Percentiles rank a stretch among this genome's conserved stretches.
These are phyloP conservation scores for Ophiostoma fasciatum DNA, from an alignment of 2,329 filamentous ascomycete species.

Conservation along the genomic window DNA sequence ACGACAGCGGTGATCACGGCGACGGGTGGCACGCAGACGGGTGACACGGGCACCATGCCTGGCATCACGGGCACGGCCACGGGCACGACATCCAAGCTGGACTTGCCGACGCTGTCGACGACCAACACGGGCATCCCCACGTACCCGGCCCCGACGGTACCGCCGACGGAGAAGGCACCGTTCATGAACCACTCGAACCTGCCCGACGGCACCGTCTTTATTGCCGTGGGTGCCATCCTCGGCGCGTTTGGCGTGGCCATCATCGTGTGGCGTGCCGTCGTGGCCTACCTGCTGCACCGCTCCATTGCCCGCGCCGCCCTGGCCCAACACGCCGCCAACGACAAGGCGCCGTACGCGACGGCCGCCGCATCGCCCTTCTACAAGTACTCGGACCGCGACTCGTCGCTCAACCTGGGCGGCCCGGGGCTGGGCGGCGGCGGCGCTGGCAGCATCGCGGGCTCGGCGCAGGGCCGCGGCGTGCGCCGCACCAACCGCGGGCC, in stretches of 20 bases:
- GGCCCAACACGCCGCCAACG: slow-evolving; percentile 53
- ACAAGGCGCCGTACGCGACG: slow-evolving; percentile 49
- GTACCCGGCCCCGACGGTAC: slow-evolving; percentile 61
- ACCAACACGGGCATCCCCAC: slow-evolving; percentile 27
- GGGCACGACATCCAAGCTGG: slow-evolving; percentile 10
- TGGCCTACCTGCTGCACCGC: slow-evolving; percentile 83
- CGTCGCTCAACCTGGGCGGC: slow-evolving; percentile 35
- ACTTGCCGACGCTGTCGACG: slow-evolving; percentile 28
- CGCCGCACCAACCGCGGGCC: slow-evolving; percentile 38
- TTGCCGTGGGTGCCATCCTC: slow-evolving; percentile 77
- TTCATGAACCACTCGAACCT: slow-evolving; percentile 80
- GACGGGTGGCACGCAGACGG: neutral
- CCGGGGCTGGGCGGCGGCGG: slow-evolving; percentile 26
- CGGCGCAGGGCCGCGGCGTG: slow-evolving; percentile 27
- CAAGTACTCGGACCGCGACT: slow-evolving; percentile 46
- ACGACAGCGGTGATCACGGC: slow-evolving; percentile 3
- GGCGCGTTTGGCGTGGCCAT: slow-evolving; percentile 72
- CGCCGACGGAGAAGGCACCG: slow-evolving; percentile 69
- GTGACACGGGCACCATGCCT: slow-evolving; percentile 6
- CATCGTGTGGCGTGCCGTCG: slow-evolving; percentile 72
- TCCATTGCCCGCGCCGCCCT: slow-evolving; percentile 78
- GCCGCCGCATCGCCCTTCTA: slow-evolving; percentile 43
- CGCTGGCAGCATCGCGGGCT: slow-evolving; percentile 17
- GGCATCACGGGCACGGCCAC: slow-evolving; percentile 12
- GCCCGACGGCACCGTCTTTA: slow-evolving; percentile 92